phyloP scores from a whole-genome alignment of 148 eudicot species.

The Gaultheria prostrata region DNA sequence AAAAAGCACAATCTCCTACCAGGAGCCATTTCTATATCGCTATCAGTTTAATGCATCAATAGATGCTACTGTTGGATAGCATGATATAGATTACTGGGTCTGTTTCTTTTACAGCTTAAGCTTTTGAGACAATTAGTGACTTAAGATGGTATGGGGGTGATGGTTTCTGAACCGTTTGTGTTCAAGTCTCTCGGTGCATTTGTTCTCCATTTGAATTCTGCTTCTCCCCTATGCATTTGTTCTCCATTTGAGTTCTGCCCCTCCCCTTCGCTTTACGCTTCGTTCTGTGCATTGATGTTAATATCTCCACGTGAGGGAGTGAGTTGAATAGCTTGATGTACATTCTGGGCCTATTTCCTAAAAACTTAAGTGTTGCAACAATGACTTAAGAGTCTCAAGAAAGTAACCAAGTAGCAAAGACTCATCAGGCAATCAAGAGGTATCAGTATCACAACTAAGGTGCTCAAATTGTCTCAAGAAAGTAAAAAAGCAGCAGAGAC shows the following conservation, averaged over 20 bases:
- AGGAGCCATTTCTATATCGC: background rate
- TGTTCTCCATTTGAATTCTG: background rate
- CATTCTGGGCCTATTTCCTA: background rate
- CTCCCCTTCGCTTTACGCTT: background rate
- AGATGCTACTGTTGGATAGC: slow-evolving; percentile 2
- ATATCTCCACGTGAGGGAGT: too few species aligned
- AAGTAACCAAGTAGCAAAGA: background rate
- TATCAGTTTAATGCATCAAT: background rate
- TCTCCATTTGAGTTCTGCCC: background rate
- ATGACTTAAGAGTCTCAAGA: background rate
- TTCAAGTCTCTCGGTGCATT: background rate
- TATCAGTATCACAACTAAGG: background rate
- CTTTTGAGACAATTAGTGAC: background rate
- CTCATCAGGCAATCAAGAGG: background rate
- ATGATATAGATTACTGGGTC: background rate
- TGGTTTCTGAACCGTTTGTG: background rate
- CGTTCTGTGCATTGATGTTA: background rate
- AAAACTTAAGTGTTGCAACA: background rate
- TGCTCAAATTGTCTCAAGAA: slow-evolving; percentile 8
- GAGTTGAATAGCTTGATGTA: background rate
- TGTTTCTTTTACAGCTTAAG: background rate
- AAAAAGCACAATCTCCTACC: background rate
- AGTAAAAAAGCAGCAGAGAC: background rate
- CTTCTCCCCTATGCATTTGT: background rate
- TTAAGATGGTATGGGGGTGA: background rate